phyloP scores from a whole-genome alignment of 2,329 filamentous ascomycete genomes.

The Huntiella bhutanensis region DNA sequence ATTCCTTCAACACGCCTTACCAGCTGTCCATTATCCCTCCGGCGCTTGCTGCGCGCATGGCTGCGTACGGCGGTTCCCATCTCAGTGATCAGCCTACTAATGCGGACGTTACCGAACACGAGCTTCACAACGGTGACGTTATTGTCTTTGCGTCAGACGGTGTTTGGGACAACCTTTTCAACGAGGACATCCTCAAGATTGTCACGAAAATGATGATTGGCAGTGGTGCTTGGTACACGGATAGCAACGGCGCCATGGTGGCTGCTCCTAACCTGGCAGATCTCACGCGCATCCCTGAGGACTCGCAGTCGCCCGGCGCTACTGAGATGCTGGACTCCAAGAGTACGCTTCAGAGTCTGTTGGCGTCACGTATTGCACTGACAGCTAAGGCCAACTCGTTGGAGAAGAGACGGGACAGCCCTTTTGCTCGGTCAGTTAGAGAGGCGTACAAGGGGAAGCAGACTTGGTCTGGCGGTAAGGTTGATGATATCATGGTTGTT shows the following conservation, averaged over 20 bases:
- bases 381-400: constrained; percentile 73
- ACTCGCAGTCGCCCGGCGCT: constrained; percentile 12
- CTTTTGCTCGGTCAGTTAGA: constrained; percentile 88
- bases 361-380: constrained; percentile 61
- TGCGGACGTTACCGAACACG: constrained; percentile 58
- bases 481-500: constrained; percentile 86
- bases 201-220: constrained; percentile 59
- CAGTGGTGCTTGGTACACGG: constrained; percentile 52
- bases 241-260: constrained; percentile 38
- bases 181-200: constrained; percentile 70
- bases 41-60: constrained; percentile 58
- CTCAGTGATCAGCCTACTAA: constrained; percentile 72
- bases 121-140: constrained; percentile 75
- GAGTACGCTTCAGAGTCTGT: constrained; percentile 49
- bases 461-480: constrained; percentile 77
- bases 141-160: constrained; percentile 89
- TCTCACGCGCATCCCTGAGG: constrained; percentile 24
- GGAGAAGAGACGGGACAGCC: constrained; percentile 66
- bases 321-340: constrained; percentile 8
- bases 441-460: constrained; percentile 62
- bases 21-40: constrained; percentile 80
- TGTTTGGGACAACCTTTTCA: constrained; percentile 87
- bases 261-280: constrained; percentile 39
- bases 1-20: constrained; percentile 94
- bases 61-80: constrained; percentile 64